Conservation (phyloP, 352 stramenopile genomes). For the Globisporangium viniferum region DNA sequence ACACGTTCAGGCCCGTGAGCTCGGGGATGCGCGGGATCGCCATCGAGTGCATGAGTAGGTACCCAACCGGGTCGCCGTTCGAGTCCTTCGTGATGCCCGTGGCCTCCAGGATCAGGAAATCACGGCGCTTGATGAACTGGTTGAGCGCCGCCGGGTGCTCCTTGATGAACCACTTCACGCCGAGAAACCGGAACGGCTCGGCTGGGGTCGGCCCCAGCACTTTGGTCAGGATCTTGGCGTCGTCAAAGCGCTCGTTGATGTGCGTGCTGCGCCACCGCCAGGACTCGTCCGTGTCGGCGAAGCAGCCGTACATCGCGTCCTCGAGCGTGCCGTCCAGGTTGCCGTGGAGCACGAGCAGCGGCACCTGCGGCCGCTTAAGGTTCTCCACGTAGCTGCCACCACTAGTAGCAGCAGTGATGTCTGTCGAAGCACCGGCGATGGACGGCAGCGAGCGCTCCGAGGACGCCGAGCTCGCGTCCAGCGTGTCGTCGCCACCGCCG, state of each 20-base stretch:
- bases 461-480: slow-evolving; percentile 11
- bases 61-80: slow-evolving; percentile 29
- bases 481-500: not conserved
- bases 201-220: slow-evolving; percentile 10
- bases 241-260: slow-evolving; percentile 17
- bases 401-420: not conserved
- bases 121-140: slow-evolving; percentile 39
- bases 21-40: slow-evolving; percentile 31
- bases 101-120: slow-evolving; percentile 48
- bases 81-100: slow-evolving; percentile 41
- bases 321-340: slow-evolving; percentile 18
- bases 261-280: slow-evolving; percentile 17
- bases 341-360: slow-evolving; percentile 12
- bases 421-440: not conserved
- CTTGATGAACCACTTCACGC: slow-evolving; percentile 20
- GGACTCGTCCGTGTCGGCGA: slow-evolving; percentile 17
- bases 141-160: slow-evolving; percentile 13
- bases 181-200: slow-evolving; percentile 18
- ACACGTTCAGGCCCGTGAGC: slow-evolving; percentile 15
- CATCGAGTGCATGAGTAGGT: slow-evolving; percentile 37
- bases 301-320: slow-evolving; percentile 17
- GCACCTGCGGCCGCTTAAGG: slow-evolving; percentile 16
- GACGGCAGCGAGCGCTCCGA: slow-evolving; percentile 8
- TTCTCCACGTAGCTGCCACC: slow-evolving; percentile 15
- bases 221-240: slow-evolving; percentile 14